phyloP scores from a whole-genome alignment of 768 basidiomycete species.

The Mycena metata region DNA sequence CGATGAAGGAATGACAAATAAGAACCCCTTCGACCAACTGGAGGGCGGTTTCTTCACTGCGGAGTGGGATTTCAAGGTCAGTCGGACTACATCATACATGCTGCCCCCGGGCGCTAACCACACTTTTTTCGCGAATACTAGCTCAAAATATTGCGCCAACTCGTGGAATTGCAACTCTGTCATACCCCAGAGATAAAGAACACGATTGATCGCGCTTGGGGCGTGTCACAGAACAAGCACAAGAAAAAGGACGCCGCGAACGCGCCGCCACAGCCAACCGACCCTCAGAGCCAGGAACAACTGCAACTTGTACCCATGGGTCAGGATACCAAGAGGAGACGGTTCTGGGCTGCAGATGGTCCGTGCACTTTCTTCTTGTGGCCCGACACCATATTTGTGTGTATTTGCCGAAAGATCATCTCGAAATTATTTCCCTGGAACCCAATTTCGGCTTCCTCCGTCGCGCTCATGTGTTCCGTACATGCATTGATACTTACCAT shows the following conservation, averaged over 20 bases:
- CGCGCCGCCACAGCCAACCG: constrained; percentile 67
- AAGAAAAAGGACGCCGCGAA: constrained; percentile 80
- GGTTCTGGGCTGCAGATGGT: constrained; percentile 93
- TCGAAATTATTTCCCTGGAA: constrained; percentile 54
- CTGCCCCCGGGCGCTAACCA: constrained; percentile 29
- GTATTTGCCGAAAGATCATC: constrained; percentile 71
- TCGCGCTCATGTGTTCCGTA: constrained; percentile 42
- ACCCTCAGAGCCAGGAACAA: constrained; percentile 75
- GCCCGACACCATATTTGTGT: constrained; percentile 70
- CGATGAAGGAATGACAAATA: constrained; percentile 72
- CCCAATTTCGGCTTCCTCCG: constrained; percentile 56
- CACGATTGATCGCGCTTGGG: constrained; percentile 88
- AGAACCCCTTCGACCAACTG: constrained; percentile 78
- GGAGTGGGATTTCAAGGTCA: constrained; percentile 87
- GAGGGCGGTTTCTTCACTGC: constrained; percentile 84
- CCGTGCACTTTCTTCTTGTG: constrained; percentile 65
- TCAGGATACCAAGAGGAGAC: constrained; percentile 80
- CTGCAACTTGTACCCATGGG: constrained; percentile 80
- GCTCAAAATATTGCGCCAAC: constrained; percentile 87
- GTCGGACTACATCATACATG: constrained; percentile 48
- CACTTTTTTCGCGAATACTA: constrained; percentile 48
- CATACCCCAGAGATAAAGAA: constrained; percentile 78
- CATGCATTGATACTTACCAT: constrained; percentile 46
- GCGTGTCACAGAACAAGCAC: constrained; percentile 85
- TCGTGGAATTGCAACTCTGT: constrained; percentile 86